These are phyloP conservation scores for Vickermania ingenoplastis DNA, from an alignment of 208 protist genomes.

Conservation along the genomic window DNA sequence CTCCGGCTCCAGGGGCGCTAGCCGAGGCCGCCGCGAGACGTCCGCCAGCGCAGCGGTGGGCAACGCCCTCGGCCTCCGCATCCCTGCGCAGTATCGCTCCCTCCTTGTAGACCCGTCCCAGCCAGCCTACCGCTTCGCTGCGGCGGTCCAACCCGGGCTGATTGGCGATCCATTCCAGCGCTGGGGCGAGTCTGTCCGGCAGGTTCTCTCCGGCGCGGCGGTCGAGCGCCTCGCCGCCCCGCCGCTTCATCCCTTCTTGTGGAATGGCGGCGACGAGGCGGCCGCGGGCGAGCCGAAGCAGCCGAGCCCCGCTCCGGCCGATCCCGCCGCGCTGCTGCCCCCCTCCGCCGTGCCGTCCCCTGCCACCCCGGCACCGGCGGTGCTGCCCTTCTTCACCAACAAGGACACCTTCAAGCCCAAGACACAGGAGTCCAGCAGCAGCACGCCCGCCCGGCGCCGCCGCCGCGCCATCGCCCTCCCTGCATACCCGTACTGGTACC, in stretches of 20 bases:
- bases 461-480: constrained; percentile 11
- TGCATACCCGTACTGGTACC: constrained; percentile 63
- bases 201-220: constrained; percentile 12
- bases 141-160: constrained; percentile 41
- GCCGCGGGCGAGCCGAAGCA: not conserved
- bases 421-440: not conserved
- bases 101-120: constrained; percentile 16
- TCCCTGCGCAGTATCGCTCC: constrained; percentile 39
- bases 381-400: not conserved
- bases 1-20: no score
- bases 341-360: not conserved
- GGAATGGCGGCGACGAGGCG: constrained; percentile 1
- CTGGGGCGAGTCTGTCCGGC: constrained; percentile 23
- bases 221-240: constrained; percentile 6
- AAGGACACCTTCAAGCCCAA: not conserved
- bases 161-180: constrained; percentile 36
- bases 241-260: constrained; percentile 15
- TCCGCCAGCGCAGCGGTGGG: not conserved
- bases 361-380: not conserved
- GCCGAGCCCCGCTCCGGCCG: not conserved
- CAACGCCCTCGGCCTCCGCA: not conserved
- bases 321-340: not conserved
- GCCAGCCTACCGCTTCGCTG: constrained; percentile 51
- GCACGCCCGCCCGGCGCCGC: not conserved
- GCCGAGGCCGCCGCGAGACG: no score